phyloP scores from a whole-genome alignment of 225 moss, liverwort and hornwort genomes.

The Sphagnum tenellum region DNA sequence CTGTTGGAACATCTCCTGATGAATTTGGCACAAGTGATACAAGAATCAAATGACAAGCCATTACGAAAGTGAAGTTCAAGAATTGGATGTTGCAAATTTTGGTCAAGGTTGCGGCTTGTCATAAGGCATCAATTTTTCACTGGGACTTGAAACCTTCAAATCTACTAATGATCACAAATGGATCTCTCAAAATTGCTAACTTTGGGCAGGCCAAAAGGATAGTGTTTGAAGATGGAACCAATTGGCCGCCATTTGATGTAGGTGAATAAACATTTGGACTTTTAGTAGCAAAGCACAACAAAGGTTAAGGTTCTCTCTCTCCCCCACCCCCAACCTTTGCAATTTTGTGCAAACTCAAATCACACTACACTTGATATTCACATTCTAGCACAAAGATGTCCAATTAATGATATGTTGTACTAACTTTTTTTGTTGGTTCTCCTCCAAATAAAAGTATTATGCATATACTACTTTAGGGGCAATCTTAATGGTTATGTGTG shows the following conservation, averaged over 20 bases:
- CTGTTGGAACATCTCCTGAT: conserved; percentile 75
- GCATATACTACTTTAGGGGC: conserved; percentile 61
- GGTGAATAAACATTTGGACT: too few relatives aligned
- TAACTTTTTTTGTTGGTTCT: not conserved
- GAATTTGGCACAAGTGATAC: conserved; percentile 56
- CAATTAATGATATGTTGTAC: not conserved
- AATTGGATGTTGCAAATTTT: conserved; percentile 78
- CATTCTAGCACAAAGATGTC: not conserved
- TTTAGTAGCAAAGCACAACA: too few relatives aligned
- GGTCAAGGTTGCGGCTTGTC: conserved; percentile 68
- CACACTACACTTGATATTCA: not conserved
- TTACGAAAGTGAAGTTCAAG: conserved; percentile 69
- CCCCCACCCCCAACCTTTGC: too few relatives aligned
- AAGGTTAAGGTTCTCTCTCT: too few relatives aligned
- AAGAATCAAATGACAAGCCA: conserved; percentile 24
- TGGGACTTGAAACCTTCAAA: conserved; percentile 92
- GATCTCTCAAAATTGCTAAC: conserved; percentile 78
- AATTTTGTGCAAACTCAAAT: too few relatives aligned
- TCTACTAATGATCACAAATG: conserved; percentile 59
- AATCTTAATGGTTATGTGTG: conserved; percentile 69
- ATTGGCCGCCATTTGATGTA: too few relatives aligned
- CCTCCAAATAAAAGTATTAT: conserved; percentile 27
- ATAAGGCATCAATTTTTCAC: conserved; percentile 61
- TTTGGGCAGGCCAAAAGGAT: conserved; percentile 68
- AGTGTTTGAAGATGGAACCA: too few relatives aligned